Evolutionary conservation across 2,329 filamentous ascomycete genomes (phyloP).

Genomic region (Byssoonygena ceratinophila): DNA sequence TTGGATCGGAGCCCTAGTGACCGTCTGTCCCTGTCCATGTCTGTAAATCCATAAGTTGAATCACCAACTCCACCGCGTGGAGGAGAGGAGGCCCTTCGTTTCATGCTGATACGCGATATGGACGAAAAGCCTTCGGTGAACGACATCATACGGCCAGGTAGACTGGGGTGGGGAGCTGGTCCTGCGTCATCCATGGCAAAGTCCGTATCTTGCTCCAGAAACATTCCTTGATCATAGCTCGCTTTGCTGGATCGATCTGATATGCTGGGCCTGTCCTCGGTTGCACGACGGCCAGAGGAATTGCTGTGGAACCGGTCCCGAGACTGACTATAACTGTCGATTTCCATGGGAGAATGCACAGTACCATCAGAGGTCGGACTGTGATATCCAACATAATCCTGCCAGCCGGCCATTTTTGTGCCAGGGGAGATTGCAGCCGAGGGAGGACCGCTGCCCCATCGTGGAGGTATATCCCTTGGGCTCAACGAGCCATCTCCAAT

Average conservation of each 20-base stretch:
- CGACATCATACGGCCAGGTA: slow-evolving; percentile 33
- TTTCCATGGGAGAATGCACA: slow-evolving; percentile 33
- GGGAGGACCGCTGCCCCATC: slow-evolving; percentile 33
- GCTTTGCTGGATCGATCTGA: slow-evolving; percentile 45
- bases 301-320: slow-evolving; percentile 22
- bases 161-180: slow-evolving; percentile 28
- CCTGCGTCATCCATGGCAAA: slow-evolving; percentile 31
- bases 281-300: slow-evolving; percentile 14
- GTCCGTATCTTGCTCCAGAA: slow-evolving; percentile 40
- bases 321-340: slow-evolving; percentile 30
- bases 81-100: slow-evolving; percentile 55
- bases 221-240: slow-evolving; percentile 52
- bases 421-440: slow-evolving; percentile 35
- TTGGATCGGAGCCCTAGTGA: slow-evolving; percentile 45
- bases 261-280: slow-evolving; percentile 43
- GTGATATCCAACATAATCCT: slow-evolving; percentile 33
- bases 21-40: slow-evolving; percentile 44
- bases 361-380: slow-evolving; percentile 38
- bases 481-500: slow-evolving; percentile 16
- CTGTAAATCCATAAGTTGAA: slow-evolving; percentile 28
- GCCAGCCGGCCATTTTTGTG: slow-evolving; percentile 31
- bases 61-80: slow-evolving; percentile 43
- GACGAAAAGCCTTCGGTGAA: slow-evolving; percentile 25
- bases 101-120: slow-evolving; percentile 45
- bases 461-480: slow-evolving; percentile 16